Base-by-base conservation (phyloP, 129 eudicot genomes). In the Pseudognaphalium luteoalbum region DNA sequence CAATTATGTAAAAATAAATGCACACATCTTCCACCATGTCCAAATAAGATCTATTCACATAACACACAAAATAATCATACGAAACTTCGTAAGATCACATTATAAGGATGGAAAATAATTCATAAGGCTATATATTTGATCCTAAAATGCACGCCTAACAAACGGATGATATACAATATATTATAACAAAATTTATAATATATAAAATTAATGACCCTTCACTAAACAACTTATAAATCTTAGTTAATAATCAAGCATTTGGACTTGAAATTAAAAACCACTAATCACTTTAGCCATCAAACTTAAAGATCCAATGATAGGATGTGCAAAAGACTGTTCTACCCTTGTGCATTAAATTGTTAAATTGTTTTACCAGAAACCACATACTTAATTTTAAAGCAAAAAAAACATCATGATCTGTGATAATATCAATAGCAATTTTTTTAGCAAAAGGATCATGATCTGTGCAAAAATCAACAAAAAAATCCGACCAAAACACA, bases 11-110 rank as follows among this genome's bases (percentile, higher is more conserved):
- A 35, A 66, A 3, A 6, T 35, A 79, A 71, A 3, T 6, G 30
- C 75, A 21, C 65, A 32, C 10, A 20, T 28, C 42, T 65, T 60
- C 76, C 16, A 54, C 44, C 15, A 68, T 52, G 60, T 41, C 57
- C 37, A 33, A 20, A 33, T 21, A 34, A 78, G 59, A 30, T 32
- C 25, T 65, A 39, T 21, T 32, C 11, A 5, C 28, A 54, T 15
- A 79, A 47, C 57, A 42, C 52, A 64, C 60, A 51, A 22, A 44
- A 61, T 16, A 34, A 71, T 5, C 32, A 21, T 35, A 52, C 28
- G 20, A 20, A 50, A 54, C 54, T 37, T 60, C 10, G 15, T 15
- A 70, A 70, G 34, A 42, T 59, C 47, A 19, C 22, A 59, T 15
- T 12, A 54, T 21, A 9, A 2, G 10, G 19, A 75, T 29, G 1